Base-by-base conservation (phyloP, 345 rosid species). In the Microcos paniculata region DNA sequence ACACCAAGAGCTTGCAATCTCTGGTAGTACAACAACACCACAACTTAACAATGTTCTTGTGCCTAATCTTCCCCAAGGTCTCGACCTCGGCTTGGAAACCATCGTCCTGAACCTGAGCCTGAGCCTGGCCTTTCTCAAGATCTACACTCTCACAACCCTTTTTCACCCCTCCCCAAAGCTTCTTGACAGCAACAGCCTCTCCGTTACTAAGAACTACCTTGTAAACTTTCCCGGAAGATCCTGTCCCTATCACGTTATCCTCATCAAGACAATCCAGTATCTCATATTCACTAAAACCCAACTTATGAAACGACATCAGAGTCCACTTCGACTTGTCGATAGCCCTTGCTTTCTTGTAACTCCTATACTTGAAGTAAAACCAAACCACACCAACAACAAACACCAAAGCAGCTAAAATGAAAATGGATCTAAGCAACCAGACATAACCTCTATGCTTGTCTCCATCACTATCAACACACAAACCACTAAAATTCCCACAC, bases 41-140 rank as follows among this genome's bases (percentile, higher is more conserved):
- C 0, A 96, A 88, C 85, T 88, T 96, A 30, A 96, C 99, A 57
- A 96, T 96, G 81, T 92, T 96, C 87, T 96, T 96, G 83, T 96
- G 99, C 87, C 99, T 88, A 57, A 96, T 94, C 83, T 96, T 96
- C 56, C 99, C 97, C 79, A 96, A 77, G 38, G 99, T 96, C 64
- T 78, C 90, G 3, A 96, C 90, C 81, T 96, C 99, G 2, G 97
- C 97, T 28, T 89, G 89, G 59, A 94, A 96, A 31, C 97, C 90
- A 63, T 91, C 92, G 26, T 94, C 95, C 69, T 82, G 84, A 77
- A 79, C 81, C 40, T 83, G 74, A 66, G 51, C 84, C 12, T 72
- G 74, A 66, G 51, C 84, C 12, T 72, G 82, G 63, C 93, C 94
- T 85, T 89, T 90, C 85, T 92, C 99, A 16, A 84, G 79, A 81